These are phyloP conservation scores for Solanum aculeatissimum DNA, from an alignment of 305 asterid genomes.

Conservation along the genomic window DNA sequence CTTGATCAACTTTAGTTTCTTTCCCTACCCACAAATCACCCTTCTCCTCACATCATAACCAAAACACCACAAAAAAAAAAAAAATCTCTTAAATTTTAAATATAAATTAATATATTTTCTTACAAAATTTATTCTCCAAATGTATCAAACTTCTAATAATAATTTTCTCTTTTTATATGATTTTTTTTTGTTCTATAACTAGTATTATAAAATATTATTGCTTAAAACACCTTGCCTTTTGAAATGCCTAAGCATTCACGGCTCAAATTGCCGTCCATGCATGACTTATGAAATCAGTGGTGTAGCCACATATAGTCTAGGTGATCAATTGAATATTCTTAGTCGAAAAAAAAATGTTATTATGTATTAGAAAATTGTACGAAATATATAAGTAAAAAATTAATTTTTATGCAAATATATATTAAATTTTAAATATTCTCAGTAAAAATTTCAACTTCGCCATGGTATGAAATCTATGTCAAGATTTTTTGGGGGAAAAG, in stretches of 20 bases:
- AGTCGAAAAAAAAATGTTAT: too few species aligned
- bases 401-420: too few species aligned
- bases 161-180: not conserved
- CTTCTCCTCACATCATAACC: not conserved
- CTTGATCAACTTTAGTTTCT: not conserved
- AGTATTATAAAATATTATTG: too few species aligned
- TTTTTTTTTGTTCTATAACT: too few species aligned
- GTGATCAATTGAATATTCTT: too few species aligned
- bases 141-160: too few species aligned
- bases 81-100: not conserved
- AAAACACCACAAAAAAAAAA: not conserved
- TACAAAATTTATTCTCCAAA: not conserved
- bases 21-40: not conserved
- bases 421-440: too few species aligned
- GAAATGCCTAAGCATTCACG: not conserved
- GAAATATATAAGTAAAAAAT: too few species aligned
- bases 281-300: not conserved
- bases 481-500: not conserved
- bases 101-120: not conserved
- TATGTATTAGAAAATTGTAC: too few species aligned
- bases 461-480: not conserved
- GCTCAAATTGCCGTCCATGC: not conserved
- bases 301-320: too few species aligned
- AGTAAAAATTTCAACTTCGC: too few species aligned
- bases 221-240: not conserved